Evolutionary conservation across 805 yeast genomes (phyloP).

Genomic region (Yarrowia sp.): DNA sequence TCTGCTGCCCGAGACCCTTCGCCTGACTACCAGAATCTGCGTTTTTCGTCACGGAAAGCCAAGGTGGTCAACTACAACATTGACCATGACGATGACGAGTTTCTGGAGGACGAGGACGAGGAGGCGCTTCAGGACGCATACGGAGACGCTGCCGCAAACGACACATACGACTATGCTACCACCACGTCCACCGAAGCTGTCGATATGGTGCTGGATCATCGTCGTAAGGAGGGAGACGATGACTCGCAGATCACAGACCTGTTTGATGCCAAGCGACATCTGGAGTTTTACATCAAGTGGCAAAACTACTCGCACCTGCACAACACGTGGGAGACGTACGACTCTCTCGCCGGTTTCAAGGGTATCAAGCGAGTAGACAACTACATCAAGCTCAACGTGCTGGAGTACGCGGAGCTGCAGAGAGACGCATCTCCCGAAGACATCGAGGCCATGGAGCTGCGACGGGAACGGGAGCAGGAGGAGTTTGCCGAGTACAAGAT

Average conservation of each 20-base stretch:
- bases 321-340: slow-evolving; percentile 89
- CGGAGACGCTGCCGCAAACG: slow-evolving; percentile 39
- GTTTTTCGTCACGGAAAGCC: slow-evolving; percentile 80
- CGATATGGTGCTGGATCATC: slow-evolving; percentile 63
- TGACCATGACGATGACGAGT: slow-evolving; percentile 62
- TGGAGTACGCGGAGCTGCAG: slow-evolving; percentile 76
- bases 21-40: slow-evolving; percentile 46
- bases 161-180: slow-evolving; percentile 47
- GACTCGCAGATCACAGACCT: slow-evolving; percentile 44
- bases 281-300: slow-evolving; percentile 74
- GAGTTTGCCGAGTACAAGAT: slow-evolving; percentile 81
- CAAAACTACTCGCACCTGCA: slow-evolving; percentile 85
- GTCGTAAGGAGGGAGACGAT: slow-evolving; percentile 54
- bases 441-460: slow-evolving; percentile 90
- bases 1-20: slow-evolving; percentile 46
- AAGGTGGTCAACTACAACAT: slow-evolving; percentile 74
- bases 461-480: slow-evolving; percentile 82
- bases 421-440: slow-evolving; percentile 90
- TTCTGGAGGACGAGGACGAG: slow-evolving; percentile 51
- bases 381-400: slow-evolving; percentile 78
- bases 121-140: slow-evolving; percentile 43
- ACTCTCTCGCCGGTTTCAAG: slow-evolving; percentile 55
- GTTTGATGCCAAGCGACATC: slow-evolving; percentile 47
- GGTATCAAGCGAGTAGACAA: slow-evolving; percentile 90
- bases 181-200: slow-evolving; percentile 54